Base-by-base conservation (phyloP, 345 rosid genomes). In the Hibiscus mutabilis region DNA sequence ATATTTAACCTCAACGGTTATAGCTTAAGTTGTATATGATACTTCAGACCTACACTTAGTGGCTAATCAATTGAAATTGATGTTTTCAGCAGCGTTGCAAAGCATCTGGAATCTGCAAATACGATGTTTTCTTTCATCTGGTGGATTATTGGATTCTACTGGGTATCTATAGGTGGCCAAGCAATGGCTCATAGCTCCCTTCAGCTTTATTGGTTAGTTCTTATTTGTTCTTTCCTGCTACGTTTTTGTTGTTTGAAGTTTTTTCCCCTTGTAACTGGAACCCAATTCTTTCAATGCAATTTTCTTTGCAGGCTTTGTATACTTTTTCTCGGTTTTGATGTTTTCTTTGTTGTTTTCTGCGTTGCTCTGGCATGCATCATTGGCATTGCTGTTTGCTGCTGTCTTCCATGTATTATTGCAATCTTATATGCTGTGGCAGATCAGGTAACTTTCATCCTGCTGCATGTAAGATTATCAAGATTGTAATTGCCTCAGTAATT, bases 111-210 rank as follows among this genome's bases (percentile, higher is more conserved):
- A 79, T 90, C 99, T 65, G 99, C 97, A 46, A 95, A 92, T 76
- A 92, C 99, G 12, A 87, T 95, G 92, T 89, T 95, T 77, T 95
- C 99, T 0, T 95, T 95, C 82, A 79, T 95, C 70, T 95, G 99
- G 99, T 95, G 99, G 99, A 92, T 92, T 86, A 85, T 95, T 83
- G 99, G 99, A 31, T 95, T 92, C 84, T 95, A 92, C 77, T 92
- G 99, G 99, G 92, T 92, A 53, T 92, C 99, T 73, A 96, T 93
- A n/a, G 96, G 97, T 75, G 93, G 92, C 69, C 93, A 90, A 81
- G 70, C 79, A 47, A 77, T 95, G 82, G 88, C 93, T 42, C 85
- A 46, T 60, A 80, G 72, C 66, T 88, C 96, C 72, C 94, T 90
- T 1, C 94, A 82, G 81, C 92, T 95, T 69, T 95, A 92, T 82